A percentile compares a stretch with the other conserved stretches of the same genome.
These are phyloP conservation scores for Purshia tridentata DNA, from an alignment of 306 rosid genomes.

Conservation along the genomic window DNA sequence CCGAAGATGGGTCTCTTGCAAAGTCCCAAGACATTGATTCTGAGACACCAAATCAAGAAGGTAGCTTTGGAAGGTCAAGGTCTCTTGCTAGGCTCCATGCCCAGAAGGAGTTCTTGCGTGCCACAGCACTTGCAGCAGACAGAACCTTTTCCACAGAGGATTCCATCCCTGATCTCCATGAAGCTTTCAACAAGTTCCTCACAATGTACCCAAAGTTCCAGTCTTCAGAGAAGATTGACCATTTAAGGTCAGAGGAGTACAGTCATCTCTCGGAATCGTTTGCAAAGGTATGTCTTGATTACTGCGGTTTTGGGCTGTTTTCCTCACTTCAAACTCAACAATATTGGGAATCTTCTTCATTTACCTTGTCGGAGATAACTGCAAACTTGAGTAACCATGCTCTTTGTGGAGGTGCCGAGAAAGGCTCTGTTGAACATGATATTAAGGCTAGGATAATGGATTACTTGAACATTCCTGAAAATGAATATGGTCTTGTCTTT, in stretches of 20 bases:
- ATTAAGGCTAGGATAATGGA: constrained; percentile 84
- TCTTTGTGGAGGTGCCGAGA: constrained; percentile 87
- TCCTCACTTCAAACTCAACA: constrained; percentile 79
- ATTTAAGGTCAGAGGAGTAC: constrained; percentile 82
- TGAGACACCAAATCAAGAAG: constrained; percentile 62
- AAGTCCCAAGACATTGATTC: constrained; percentile 81
- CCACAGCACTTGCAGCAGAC: constrained; percentile 88
- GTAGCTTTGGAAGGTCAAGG: constrained; percentile 76
- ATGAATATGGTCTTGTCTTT: constrained; percentile 93
- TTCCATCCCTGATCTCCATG: constrained; percentile 61
- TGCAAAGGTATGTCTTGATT: constrained; percentile 96
- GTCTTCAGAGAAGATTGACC: constrained; percentile 80
- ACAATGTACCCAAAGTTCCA: constrained; percentile 90
- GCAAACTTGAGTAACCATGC: constrained; percentile 96
- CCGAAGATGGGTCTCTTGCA: constrained; percentile 80
- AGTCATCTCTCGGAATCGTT: constrained; percentile 57
- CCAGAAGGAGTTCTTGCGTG: constrained; percentile 84
- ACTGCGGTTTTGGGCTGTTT: constrained; percentile 93
- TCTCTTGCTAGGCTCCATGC: constrained; percentile 91
- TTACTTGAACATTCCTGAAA: constrained; percentile 86
- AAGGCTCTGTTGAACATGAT: constrained; percentile 82
- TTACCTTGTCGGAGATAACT: constrained; percentile 89
- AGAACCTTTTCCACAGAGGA: constrained; percentile 61
- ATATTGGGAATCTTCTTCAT: constrained; percentile 86
- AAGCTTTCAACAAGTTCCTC: constrained; percentile 82